Base-by-base conservation (phyloP, 768 basidiomycete species). In the button mushroom (Agaricus bisporus) region DNA sequence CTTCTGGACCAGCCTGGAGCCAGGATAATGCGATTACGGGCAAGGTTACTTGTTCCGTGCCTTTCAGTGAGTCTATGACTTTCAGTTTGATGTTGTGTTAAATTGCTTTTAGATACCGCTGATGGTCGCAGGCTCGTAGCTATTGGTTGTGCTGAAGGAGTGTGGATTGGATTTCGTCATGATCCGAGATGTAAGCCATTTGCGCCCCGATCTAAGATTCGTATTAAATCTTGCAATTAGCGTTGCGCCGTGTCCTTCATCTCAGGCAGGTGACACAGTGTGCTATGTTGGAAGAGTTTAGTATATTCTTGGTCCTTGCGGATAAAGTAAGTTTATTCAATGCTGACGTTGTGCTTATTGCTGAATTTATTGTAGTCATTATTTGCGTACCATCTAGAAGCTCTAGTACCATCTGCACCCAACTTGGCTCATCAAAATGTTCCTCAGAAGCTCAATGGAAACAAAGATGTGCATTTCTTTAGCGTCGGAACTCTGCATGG, bases 381-480 rank as follows among this genome's bases (percentile, higher is more conserved):
- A 10, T 91, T 94, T 58, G 95, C 95, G 2, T 94, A 95, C 61
- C 91, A 94, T 60, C 92, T 99, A 37, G 95, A 99, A 63, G 94
- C 95, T 0, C 79, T 99, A 25, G 94, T 98, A 9, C 95, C 95
- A 0, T 88, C 93, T 4, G 83, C 87, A 1, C 83, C 83, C 6
- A 78, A 82, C 17, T 82, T 77, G 54, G 70, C 80, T 17, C 80
- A 84, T 60, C 81, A 82, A 15, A 81, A 82, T 0, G 87, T 85
- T 0, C 95, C 95, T 1, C 93, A 97, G 65, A 88, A 91, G 61
- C 75, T 98, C 20, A 90, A 88, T 63, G 86, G 90, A 4, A 88
- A 80, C 50, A 88, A 87, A 63, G 93, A 98, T 61, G 93, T 98
- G 15, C 86, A 91, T 58, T 98, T 95, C 72, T 98, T 99, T 73